phyloP scores from a whole-genome alignment of 306 rosid genomes.

The Corylus avellana region DNA sequence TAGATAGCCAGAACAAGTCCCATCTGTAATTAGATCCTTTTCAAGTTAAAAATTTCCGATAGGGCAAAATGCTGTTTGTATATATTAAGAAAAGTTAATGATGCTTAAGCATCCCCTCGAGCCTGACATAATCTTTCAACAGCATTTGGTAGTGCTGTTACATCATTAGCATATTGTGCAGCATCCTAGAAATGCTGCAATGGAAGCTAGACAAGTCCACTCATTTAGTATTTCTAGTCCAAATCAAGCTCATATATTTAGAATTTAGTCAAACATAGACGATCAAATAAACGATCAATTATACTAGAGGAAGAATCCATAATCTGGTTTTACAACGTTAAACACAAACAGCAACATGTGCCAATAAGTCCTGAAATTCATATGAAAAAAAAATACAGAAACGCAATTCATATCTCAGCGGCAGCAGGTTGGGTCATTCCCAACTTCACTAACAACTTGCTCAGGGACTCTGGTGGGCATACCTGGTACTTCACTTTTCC shows the following conservation, averaged over 20 bases:
- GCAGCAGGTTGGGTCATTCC: neutral
- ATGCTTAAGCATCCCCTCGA: neutral
- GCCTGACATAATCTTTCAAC: no score
- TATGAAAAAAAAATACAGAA: neutral
- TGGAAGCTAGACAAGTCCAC: neutral
- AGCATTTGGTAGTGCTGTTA: no score
- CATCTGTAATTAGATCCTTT: neutral
- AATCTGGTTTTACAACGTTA: neutral
- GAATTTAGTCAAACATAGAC: neutral
- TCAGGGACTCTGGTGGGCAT: neutral
- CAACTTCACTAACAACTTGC: neutral
- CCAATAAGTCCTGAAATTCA: neutral
- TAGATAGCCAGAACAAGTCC: neutral
- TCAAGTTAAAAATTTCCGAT: neutral
- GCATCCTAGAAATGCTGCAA: neutral
- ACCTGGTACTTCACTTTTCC: constrained; percentile 2
- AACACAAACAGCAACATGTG: neutral
- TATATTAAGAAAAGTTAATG: neutral
- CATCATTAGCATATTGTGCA: neutral
- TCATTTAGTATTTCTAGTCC: neutral
- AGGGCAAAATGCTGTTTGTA: neutral
- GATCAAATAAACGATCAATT: neutral
- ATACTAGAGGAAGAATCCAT: neutral
- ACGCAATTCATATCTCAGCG: neutral
- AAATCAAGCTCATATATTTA: no score